phyloP scores from a whole-genome alignment of 768 basidiomycete genomes.

The Epithele typhae region DNA sequence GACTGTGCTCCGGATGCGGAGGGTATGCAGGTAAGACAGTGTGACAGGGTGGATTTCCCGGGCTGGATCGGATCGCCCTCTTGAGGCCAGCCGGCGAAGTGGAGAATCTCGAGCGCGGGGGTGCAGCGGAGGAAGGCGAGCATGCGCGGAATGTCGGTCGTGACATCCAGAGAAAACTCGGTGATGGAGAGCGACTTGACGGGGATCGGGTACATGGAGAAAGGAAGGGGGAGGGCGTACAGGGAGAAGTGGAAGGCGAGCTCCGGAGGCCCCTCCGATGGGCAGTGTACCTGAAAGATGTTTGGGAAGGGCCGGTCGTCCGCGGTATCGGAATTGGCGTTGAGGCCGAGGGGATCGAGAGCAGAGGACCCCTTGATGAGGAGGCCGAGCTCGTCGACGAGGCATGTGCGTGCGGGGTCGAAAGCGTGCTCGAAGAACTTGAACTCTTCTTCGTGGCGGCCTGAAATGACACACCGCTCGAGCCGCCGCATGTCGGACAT shows the following conservation, averaged over 20 bases:
- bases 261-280: conserved; percentile 7
- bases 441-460: conserved; percentile 28
- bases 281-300: conserved; percentile 9
- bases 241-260: conserved; percentile 45
- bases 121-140: conserved; percentile 59
- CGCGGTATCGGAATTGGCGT: conserved; percentile 8
- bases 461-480: conserved; percentile 44
- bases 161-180: conserved; percentile 40
- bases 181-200: conserved; percentile 56
- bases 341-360: conserved; percentile 9
- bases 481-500: conserved; percentile 55
- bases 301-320: conserved; percentile 8
- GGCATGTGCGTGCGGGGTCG: conserved; percentile 9
- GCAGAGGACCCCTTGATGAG: conserved; percentile 16
- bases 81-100: conserved; percentile 49
- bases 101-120: conserved; percentile 56
- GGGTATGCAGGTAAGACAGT: conserved; percentile 55
- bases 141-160: conserved; percentile 44
- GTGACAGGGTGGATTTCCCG: conserved; percentile 35
- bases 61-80: conserved; percentile 32
- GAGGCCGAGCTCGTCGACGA: conserved; percentile 22
- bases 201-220: conserved; percentile 41
- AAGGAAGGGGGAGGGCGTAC: conserved; percentile 44
- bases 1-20: conserved; percentile 57
- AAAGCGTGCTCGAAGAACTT: conserved; percentile 25